phyloP scores from a whole-genome alignment of 148 eudicot species.

The Limonium bicolor region DNA sequence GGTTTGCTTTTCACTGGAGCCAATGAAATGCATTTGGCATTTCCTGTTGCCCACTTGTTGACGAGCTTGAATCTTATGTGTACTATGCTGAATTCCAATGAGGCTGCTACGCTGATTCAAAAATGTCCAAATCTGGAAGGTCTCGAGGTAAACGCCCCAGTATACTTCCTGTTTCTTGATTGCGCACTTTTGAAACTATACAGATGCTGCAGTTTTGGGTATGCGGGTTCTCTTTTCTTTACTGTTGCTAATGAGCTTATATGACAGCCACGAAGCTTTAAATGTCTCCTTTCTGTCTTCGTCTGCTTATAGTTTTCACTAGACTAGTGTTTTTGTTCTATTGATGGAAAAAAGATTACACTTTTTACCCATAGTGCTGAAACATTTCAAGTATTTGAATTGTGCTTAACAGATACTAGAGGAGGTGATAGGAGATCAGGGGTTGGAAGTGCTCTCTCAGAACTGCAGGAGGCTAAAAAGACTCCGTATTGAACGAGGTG shows the following conservation, averaged over 20 bases:
- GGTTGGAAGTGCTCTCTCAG: slow-evolving; percentile 52
- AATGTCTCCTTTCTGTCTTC: background rate
- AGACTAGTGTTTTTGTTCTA: background rate
- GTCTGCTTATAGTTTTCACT: background rate
- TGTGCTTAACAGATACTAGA: slow-evolving; percentile 28
- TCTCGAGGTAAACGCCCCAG: slow-evolving; percentile 52
- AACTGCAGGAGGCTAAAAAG: slow-evolving; percentile 56
- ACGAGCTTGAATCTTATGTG: slow-evolving; percentile 75
- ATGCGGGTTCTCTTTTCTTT: background rate
- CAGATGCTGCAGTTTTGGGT: background rate
- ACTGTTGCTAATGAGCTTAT: background rate
- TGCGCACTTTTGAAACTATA: background rate
- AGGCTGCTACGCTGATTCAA: slow-evolving; percentile 47
- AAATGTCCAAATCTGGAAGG: slow-evolving; percentile 79
- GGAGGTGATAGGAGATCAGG: slow-evolving; percentile 80
- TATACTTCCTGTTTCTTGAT: background rate
- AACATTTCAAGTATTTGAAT: background rate
- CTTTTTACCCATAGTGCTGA: background rate
- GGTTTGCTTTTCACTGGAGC: slow-evolving; percentile 54
- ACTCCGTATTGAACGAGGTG: slow-evolving; percentile 83
- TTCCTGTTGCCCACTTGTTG: slow-evolving; percentile 41
- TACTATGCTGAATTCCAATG: slow-evolving; percentile 58
- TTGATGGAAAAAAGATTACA: background rate
- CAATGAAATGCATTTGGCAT: slow-evolving; percentile 51
- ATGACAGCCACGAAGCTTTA: background rate